Evolutionary conservation across 1,139 yeast species (phyloP), one percentile per base, ranked within the genome.

Genomic region (Yamadazyma trypodendri): DNA sequence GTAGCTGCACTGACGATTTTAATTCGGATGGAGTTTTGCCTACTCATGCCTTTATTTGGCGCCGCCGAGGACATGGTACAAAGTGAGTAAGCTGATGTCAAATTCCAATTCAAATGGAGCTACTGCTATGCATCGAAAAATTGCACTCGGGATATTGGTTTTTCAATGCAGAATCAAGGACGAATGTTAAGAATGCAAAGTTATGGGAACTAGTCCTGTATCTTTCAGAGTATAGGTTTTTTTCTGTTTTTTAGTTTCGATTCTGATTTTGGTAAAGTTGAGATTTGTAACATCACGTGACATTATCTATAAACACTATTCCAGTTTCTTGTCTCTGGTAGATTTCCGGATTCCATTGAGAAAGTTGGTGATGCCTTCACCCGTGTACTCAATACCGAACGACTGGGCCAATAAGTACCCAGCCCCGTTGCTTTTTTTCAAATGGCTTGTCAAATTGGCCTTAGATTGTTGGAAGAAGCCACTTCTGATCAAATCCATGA

Each of bases 311-410:
- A 9, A 21, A 14, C n/a, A 15, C 15, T 18, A 22, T 8, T 21
- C 23, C 22, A 4, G 10, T 37, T 54, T 50, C 36, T 56, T 51
- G 17, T 18, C 21, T 18, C 8, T 18, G 21, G 56, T 56, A 36
- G 60, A 44, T 29, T 58, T 52, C 42, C 80, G 60, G n/a, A 73
- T 60, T 2, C 81, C 81, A 27, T 60, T 52, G 41, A 81, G 58
- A 44, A 78, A 79, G 11, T 73, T 74, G 35, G 65, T 75, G 16
- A 80, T 61, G 0, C 86, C 86, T 51, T 80, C 85, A 3, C 84
- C 84, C 16, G 59, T 43, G 47, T 80, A 81, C 6, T 66, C 71
- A 47, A 66, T 66, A 22, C 73, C 75, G 38, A 80, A 63, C 34
- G 77, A 70, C 40, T 65, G 71, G 4, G 85, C 66, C 35, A 81